These are phyloP conservation scores for Lachancea meyersii DNA, from an alignment of 805 yeast genomes.

Conservation along the genomic window DNA sequence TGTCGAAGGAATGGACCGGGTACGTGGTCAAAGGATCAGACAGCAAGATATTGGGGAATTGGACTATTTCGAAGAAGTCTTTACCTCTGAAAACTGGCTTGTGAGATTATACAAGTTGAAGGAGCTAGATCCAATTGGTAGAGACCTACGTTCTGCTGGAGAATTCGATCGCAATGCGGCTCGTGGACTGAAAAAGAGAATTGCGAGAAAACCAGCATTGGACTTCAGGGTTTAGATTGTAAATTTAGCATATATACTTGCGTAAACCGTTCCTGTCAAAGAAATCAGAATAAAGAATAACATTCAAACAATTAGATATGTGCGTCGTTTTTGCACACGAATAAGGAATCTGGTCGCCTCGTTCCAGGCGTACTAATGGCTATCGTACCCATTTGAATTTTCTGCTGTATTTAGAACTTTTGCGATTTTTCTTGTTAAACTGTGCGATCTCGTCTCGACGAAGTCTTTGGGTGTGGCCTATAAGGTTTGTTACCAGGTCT, in stretches of 20 bases:
- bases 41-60: conserved; percentile 45
- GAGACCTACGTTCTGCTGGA: conserved; percentile 59
- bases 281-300: too few species aligned
- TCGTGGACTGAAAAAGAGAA: conserved; percentile 35
- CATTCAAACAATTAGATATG: too few species aligned
- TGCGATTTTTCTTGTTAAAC: conserved; percentile 31
- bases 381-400: conserved; percentile 9
- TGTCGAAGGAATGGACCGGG: conserved; percentile 70
- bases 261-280: not conserved
- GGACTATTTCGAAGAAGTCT: conserved; percentile 85
- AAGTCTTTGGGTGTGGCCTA: conserved; percentile 82
- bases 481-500: conserved; percentile 79
- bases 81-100: conserved; percentile 93
- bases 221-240: conserved; percentile 38
- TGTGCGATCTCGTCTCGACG: conserved; percentile 45
- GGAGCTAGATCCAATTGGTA: conserved; percentile 79
- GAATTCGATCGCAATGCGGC: conserved; percentile 39
- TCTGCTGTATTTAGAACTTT: conserved; percentile 3
- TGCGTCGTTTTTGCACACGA: too few species aligned
- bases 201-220: conserved; percentile 47
- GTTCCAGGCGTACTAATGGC: not conserved
- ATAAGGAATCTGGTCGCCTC: too few species aligned
- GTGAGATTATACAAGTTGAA: conserved; percentile 91
- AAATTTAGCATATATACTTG: conserved; percentile 1
- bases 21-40: conserved; percentile 74